These are phyloP conservation scores for Geotrichum restrictum DNA, from an alignment of 1,139 yeast species.

Conservation along the genomic window DNA sequence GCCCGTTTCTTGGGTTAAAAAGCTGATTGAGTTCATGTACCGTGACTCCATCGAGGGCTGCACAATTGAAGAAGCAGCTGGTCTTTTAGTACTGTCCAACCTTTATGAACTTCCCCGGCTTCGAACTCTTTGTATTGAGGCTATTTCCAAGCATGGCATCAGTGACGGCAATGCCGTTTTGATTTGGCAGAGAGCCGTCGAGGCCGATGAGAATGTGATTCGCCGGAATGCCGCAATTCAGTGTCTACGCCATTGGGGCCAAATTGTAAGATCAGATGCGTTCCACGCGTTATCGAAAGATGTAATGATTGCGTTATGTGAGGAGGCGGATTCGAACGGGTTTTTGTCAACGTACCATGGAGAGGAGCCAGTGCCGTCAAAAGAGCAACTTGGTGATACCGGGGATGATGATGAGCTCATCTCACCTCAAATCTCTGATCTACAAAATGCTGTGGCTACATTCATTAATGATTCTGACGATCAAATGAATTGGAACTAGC, in stretches of 20 bases:
- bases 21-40: constrained; percentile 50
- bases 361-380: neutral
- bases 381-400: neutral
- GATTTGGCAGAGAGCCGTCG: constrained; percentile 45
- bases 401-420: too few relatives aligned
- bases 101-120: constrained; percentile 50
- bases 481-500: too few relatives aligned
- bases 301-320: constrained; percentile 46
- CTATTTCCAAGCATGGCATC: constrained; percentile 39
- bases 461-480: too few relatives aligned
- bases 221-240: constrained; percentile 42
- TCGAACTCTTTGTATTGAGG: constrained; percentile 42
- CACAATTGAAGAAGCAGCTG: constrained; percentile 41
- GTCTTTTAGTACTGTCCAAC: constrained; percentile 49
- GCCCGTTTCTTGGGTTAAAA: constrained; percentile 46
- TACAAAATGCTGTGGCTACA: too few relatives aligned
- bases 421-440: too few relatives aligned
- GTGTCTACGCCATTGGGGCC: constrained; percentile 49
- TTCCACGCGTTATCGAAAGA: constrained; percentile 46
- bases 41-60: constrained; percentile 43
- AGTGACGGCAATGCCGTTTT: constrained; percentile 39
- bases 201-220: constrained; percentile 45
- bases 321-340: constrained; percentile 33
- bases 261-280: constrained; percentile 44
- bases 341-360: constrained; percentile 11